A percentile compares a stretch with the other conserved stretches of the same genome.
These are phyloP conservation scores for Phytopythium cucurbitacearum DNA, from an alignment of 352 stramenopile species.

Conservation along the genomic window DNA sequence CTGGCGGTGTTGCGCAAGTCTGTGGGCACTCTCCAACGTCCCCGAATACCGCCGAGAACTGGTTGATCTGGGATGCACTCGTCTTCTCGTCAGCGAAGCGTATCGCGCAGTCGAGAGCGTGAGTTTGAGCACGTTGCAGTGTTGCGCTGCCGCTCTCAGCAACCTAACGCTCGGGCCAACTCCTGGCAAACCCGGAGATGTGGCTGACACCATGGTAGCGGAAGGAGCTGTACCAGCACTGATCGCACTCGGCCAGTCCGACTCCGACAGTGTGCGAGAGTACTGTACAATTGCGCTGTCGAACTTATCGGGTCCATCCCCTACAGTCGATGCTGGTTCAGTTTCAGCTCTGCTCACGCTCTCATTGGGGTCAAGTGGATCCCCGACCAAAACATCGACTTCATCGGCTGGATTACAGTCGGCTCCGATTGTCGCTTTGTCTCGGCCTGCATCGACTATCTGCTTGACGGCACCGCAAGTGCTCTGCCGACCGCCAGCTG, in stretches of 20 bases:
- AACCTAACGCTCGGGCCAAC: slow-evolving; percentile 45
- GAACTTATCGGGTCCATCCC: slow-evolving; percentile 64
- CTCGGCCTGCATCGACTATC: not conserved
- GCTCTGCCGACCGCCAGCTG: slow-evolving; percentile 33
- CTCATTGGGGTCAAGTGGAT: slow-evolving; percentile 21
- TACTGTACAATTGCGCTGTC: slow-evolving; percentile 67
- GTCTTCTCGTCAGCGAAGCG: slow-evolving; percentile 42
- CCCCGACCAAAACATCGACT: not conserved
- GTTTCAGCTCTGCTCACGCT: slow-evolving; percentile 56
- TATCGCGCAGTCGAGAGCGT: slow-evolving; percentile 15
- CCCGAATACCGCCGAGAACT: slow-evolving; percentile 34
- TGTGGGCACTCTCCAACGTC: slow-evolving; percentile 51
- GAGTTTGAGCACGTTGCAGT: slow-evolving; percentile 37
- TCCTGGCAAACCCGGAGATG: slow-evolving; percentile 2
- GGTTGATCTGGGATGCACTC: slow-evolving; percentile 42
- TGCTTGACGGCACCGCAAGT: not conserved
- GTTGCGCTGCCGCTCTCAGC: slow-evolving; percentile 54
- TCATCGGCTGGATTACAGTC: slow-evolving; percentile 1
- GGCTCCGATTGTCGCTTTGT: too few relatives aligned
- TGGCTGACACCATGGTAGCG: slow-evolving; percentile 51
- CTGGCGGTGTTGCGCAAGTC: slow-evolving; percentile 53
- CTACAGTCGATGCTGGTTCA: slow-evolving; percentile 60
- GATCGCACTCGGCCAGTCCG: slow-evolving; percentile 54
- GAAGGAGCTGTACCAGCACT: slow-evolving; percentile 60
- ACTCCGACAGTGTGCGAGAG: slow-evolving; percentile 58